phyloP scores from a whole-genome alignment of 768 basidiomycete species.

The Rickenella mellea region DNA sequence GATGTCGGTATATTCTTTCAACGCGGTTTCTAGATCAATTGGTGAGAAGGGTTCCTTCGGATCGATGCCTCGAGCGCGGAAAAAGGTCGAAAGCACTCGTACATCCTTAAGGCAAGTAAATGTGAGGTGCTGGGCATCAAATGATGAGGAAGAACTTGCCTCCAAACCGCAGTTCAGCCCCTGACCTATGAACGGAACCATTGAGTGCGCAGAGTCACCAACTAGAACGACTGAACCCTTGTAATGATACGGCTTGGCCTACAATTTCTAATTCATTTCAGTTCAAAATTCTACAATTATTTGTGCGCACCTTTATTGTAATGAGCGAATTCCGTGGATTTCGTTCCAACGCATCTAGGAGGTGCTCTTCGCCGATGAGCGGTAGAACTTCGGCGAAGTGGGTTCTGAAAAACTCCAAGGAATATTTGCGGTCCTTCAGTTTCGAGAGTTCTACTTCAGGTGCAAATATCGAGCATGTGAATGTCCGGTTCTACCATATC shows the following conservation, averaged over 20 bases:
- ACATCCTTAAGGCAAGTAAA: too few species aligned
- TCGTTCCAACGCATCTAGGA: slow-evolving; percentile 67
- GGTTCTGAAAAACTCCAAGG: slow-evolving; percentile 66
- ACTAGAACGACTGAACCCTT: slow-evolving; percentile 78
- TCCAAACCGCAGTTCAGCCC: slow-evolving; percentile 95
- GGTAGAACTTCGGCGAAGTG: slow-evolving; percentile 83
- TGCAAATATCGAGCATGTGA: slow-evolving; percentile 94
- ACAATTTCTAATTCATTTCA: slow-evolving; percentile 7
- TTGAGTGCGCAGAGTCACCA: slow-evolving; percentile 93
- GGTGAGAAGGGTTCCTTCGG: slow-evolving; percentile 27
- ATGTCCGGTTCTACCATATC: slow-evolving; percentile 95
- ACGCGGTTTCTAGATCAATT: slow-evolving; percentile 36
- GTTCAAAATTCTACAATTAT: too few species aligned
- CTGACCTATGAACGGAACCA: slow-evolving; percentile 97
- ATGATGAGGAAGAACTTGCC: too few species aligned
- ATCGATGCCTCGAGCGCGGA: slow-evolving; percentile 62
- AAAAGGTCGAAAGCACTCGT: slow-evolving; percentile 68
- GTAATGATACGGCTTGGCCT: slow-evolving; percentile 88
- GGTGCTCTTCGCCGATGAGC: slow-evolving; percentile 70
- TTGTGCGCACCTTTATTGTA: slow-evolving; percentile 87
- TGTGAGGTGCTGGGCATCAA: too few species aligned
- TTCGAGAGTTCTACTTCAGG: slow-evolving; percentile 69
- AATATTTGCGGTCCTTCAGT: slow-evolving; percentile 45
- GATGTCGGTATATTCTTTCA: slow-evolving; percentile 69
- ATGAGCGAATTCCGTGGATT: slow-evolving; percentile 88